Evolutionary conservation across 306 rosid genomes (phyloP).

Genomic region (Medicago truncatula): DNA sequence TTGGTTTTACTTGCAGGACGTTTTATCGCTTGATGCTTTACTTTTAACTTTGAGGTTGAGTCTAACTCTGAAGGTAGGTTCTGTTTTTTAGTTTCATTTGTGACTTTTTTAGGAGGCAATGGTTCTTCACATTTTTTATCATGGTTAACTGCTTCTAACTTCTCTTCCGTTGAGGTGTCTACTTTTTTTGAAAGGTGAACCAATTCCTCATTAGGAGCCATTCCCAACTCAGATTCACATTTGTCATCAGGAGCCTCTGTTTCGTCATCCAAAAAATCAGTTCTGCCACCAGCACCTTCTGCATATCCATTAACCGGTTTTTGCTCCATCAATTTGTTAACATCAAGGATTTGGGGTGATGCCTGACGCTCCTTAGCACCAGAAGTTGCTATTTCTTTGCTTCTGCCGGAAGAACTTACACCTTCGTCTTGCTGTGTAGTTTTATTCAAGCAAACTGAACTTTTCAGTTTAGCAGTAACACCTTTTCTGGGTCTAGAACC

Average conservation of each 20-base stretch:
- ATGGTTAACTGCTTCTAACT: slow-evolving; percentile 41
- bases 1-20: slow-evolving; percentile 52
- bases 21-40: slow-evolving; percentile 48
- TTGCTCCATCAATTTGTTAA: slow-evolving; percentile 39
- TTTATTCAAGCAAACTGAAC: slow-evolving; percentile 49
- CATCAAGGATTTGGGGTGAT: slow-evolving; percentile 42
- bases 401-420: slow-evolving; percentile 35
- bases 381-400: slow-evolving; percentile 42
- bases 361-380: slow-evolving; percentile 39
- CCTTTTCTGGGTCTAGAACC: slow-evolving; percentile 67
- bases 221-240: slow-evolving; percentile 50
- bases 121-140: slow-evolving; percentile 46
- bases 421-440: slow-evolving; percentile 37
- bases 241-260: slow-evolving; percentile 74
- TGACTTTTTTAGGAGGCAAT: slow-evolving; percentile 43
- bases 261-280: slow-evolving; percentile 66
- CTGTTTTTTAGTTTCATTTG: slow-evolving; percentile 43
- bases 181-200: slow-evolving; percentile 37
- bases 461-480: slow-evolving; percentile 52
- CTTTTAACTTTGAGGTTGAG: slow-evolving; percentile 49
- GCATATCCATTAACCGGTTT: slow-evolving; percentile 38
- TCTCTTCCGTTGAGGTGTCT: slow-evolving; percentile 40
- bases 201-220: slow-evolving; percentile 38
- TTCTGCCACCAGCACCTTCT: slow-evolving; percentile 38
- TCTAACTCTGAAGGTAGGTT: slow-evolving; percentile 41